Evolutionary conservation across 164 flowering plant species (phyloP).

Genomic region (Tetracentron sinense): DNA sequence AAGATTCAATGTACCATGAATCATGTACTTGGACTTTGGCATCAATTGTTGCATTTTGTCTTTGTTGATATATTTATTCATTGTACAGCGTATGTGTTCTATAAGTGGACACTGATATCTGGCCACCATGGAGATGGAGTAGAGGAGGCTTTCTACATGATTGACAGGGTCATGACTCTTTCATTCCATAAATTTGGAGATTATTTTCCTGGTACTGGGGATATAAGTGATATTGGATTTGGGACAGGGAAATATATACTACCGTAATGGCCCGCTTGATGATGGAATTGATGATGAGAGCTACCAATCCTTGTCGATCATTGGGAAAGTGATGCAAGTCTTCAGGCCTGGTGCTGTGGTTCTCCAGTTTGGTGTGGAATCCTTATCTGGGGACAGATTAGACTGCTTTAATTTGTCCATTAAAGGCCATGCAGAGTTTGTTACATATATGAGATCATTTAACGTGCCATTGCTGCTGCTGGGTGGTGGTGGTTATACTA

Average conservation of each 20-base stretch:
- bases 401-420: conserved; percentile 69
- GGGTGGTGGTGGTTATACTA: conserved; percentile 64
- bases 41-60: not conserved
- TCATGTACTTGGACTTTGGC: not conserved
- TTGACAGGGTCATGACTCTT: conserved; percentile 66
- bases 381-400: conserved; percentile 67
- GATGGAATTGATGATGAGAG: conserved; percentile 62
- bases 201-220: conserved; percentile 62
- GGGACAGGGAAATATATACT: conserved; percentile 53
- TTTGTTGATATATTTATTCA: not conserved
- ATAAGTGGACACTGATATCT: conserved; percentile 57
- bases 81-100: conserved; percentile 50
- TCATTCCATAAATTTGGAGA: conserved; percentile 67
- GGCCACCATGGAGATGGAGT: conserved; percentile 73
- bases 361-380: conserved; percentile 76
- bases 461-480: conserved; percentile 50
- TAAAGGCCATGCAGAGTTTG: conserved; percentile 58
- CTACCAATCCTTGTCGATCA: conserved; percentile 50
- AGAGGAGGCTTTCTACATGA: conserved; percentile 60
- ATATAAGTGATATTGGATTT: conserved; percentile 43
- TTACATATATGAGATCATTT: conserved; percentile 49
- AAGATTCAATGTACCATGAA: no score
- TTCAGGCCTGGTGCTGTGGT: conserved; percentile 74
- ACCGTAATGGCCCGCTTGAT: conserved; percentile 51
- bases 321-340: conserved; percentile 71